Evolutionary conservation across 306 rosid genomes (phyloP).

Genomic region (Prunus davidiana): DNA sequence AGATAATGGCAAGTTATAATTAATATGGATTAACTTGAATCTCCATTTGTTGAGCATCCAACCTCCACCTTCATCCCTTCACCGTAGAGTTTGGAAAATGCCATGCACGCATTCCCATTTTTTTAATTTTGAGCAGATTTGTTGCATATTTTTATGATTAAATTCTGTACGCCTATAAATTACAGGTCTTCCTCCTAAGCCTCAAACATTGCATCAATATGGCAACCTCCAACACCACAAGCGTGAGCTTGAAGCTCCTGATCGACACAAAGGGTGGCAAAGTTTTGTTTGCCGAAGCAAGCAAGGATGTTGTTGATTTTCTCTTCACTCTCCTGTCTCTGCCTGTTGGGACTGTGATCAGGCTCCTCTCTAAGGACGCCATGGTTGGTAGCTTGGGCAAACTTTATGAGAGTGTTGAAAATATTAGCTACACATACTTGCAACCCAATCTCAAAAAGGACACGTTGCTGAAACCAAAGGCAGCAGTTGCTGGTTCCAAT

Average conservation of each 20-base stretch:
- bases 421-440: background rate
- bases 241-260: constrained; percentile 10
- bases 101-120: no score
- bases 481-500: background rate
- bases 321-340: constrained; percentile 27
- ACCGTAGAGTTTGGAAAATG: no score
- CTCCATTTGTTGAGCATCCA: no score
- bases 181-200: no score
- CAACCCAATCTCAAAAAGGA: background rate
- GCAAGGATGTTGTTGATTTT: constrained; percentile 24
- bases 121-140: no score
- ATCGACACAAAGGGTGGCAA: background rate
- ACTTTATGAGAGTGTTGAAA: constrained; percentile 22
- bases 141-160: no score
- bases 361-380: background rate
- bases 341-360: constrained; percentile 20
- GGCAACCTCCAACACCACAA: background rate
- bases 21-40: no score
- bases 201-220: background rate
- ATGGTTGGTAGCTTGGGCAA: constrained; percentile 14
- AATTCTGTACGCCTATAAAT: no score
- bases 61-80: no score
- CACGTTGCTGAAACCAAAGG: background rate
- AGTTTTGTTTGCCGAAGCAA: constrained; percentile 28
- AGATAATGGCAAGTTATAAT: no score